Conservation (phyloP, 2,329 filamentous ascomycete genomes). For the Phyllosticta ampelicida region DNA sequence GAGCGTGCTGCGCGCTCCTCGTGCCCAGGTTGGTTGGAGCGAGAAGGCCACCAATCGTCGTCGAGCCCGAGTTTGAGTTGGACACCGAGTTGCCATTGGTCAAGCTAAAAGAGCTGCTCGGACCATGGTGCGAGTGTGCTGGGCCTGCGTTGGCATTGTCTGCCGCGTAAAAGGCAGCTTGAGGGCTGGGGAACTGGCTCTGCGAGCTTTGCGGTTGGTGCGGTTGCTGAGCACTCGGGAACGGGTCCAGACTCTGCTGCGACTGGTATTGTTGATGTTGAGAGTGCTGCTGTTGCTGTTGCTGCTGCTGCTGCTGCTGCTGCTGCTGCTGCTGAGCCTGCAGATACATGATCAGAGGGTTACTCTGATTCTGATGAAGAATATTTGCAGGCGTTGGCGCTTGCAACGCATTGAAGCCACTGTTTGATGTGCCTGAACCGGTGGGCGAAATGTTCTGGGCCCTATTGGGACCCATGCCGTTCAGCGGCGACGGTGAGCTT, state of each 20-base stretch:
- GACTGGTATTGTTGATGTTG: constrained; percentile 35
- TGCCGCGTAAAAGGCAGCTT: constrained; percentile 66
- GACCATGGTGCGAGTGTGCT: constrained; percentile 46
- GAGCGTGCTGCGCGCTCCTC: constrained; percentile 53
- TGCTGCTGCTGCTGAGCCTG: constrained; percentile 70
- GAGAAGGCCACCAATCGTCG: constrained; percentile 66
- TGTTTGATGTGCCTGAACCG: constrained; percentile 44
- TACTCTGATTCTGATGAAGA: constrained; percentile 68
- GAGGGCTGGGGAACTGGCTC: constrained; percentile 62
- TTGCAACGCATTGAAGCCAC: constrained; percentile 49
- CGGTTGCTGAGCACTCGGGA: constrained; percentile 18
- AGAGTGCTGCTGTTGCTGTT: constrained; percentile 20
- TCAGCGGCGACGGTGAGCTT: constrained; percentile 46
- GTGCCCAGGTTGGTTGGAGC: constrained; percentile 53
- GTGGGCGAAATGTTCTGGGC: constrained; percentile 50
- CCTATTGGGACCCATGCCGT: constrained; percentile 45
- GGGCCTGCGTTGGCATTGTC: constrained; percentile 37
- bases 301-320: constrained; percentile 51
- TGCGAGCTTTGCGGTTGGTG: constrained; percentile 39
- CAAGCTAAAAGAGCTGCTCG: constrained; percentile 40
- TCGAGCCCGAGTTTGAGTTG: constrained; percentile 40
- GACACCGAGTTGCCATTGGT: constrained; percentile 22
- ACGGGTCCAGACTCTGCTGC: constrained; percentile 30
- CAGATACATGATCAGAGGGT: constrained; percentile 87
- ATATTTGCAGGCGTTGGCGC: constrained; percentile 59